phyloP scores from a whole-genome alignment of 768 basidiomycete genomes.

The Psilocybe sp. region DNA sequence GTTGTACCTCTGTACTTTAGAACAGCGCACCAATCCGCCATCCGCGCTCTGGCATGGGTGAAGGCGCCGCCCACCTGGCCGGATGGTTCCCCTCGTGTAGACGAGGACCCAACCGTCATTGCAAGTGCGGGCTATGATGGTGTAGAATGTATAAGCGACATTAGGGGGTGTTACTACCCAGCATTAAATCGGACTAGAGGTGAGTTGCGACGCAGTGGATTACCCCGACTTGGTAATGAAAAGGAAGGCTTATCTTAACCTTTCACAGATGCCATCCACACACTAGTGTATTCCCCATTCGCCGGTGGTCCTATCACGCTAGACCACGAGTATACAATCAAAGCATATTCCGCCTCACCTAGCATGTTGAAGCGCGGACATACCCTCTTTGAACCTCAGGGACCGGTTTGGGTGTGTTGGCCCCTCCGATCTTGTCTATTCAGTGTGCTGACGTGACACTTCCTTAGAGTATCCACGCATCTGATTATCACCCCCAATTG shows the following conservation, averaged over 20 bases:
- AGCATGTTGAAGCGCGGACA: slow-evolving; percentile 74
- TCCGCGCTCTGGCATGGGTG: slow-evolving; percentile 76
- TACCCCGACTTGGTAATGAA: not conserved
- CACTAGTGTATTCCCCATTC: slow-evolving; percentile 65
- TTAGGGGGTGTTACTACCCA: slow-evolving; percentile 64
- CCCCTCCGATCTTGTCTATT: not conserved
- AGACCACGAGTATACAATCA: slow-evolving; percentile 81
- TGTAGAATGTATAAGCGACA: slow-evolving; percentile 69
- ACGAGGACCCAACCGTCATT: slow-evolving; percentile 68
- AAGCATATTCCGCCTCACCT: slow-evolving; percentile 69
- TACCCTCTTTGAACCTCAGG: slow-evolving; percentile 67
- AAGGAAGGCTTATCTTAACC: not conserved
- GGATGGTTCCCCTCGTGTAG: slow-evolving; percentile 40
- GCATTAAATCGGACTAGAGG: slow-evolving; percentile 80
- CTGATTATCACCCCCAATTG: slow-evolving; percentile 86
- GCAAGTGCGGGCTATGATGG: slow-evolving; percentile 83
- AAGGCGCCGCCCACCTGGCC: slow-evolving; percentile 56
- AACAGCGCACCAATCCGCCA: slow-evolving; percentile 71
- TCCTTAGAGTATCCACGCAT: slow-evolving; percentile 62
- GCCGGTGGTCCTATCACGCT: slow-evolving; percentile 71
- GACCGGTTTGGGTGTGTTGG: slow-evolving; percentile 75
- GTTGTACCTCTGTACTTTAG: too few species aligned
- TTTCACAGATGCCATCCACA: slow-evolving; percentile 63
- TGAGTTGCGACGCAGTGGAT: slow-evolving; percentile 15
- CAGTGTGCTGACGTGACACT: not conserved